Conservation (phyloP, 768 basidiomycete genomes). For the Macrocybe gigantea region DNA sequence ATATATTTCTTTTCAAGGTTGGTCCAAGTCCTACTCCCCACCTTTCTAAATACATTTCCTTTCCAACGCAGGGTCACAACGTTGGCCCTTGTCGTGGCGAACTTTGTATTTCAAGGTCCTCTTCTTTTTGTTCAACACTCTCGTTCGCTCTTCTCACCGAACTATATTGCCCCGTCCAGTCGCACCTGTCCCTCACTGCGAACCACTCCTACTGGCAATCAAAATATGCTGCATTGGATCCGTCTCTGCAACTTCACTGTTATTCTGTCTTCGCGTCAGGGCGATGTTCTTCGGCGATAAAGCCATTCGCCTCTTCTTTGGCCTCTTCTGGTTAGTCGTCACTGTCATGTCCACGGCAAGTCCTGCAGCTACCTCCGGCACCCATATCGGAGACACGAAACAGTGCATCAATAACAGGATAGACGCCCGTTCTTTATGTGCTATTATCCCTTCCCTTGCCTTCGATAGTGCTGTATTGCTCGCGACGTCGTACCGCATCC, state of each 20-base stretch:
- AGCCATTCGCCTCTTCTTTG: constrained; percentile 18
- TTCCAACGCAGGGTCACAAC: background rate
- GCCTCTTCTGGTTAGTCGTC: constrained; percentile 22
- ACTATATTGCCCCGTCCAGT: background rate
- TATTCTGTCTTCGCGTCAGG: constrained; percentile 22
- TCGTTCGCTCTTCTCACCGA: too few relatives aligned
- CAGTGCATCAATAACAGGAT: constrained; percentile 19
- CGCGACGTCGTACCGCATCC: constrained; percentile 22
- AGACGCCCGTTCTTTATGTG: constrained; percentile 10
- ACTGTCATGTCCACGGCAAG: constrained; percentile 18
- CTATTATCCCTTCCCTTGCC: constrained; percentile 14
- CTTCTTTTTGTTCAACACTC: too few relatives aligned
- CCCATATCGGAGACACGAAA: constrained; percentile 14
- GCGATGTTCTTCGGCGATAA: constrained; percentile 18
- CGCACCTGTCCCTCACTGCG: background rate
- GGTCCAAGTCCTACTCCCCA: background rate
- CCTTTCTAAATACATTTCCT: background rate
- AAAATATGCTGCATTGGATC: constrained; percentile 15
- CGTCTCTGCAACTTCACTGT: constrained; percentile 15
- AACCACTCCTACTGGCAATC: background rate
- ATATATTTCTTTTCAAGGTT: constrained; percentile 21
- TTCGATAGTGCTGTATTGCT: constrained; percentile 25
- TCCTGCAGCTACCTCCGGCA: constrained; percentile 14
- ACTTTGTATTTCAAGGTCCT: background rate
- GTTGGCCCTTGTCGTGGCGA: background rate